Base-by-base conservation (phyloP, 106 monocot species). In the Apostasia ramifera region DNA sequence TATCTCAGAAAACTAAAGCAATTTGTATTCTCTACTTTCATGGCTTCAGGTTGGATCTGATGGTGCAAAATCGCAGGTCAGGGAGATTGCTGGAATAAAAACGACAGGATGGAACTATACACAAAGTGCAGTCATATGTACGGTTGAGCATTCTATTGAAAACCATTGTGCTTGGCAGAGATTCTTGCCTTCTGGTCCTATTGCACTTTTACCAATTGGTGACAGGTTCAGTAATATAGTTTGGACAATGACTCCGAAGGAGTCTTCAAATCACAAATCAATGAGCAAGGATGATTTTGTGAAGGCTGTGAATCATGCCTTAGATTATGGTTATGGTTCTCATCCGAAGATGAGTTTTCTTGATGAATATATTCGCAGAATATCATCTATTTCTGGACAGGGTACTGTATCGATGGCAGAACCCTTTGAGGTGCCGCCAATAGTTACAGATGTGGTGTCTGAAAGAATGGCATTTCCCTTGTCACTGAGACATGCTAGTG, bases 121-220 rank as follows among this genome's bases (percentile, higher is more conserved):
- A 39, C 97, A 98, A 71, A 90, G 78, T 81, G 97, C 92, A 47
- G 68, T 98, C 44, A 91, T 98, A 15, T 98, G 92, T 63, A 98
- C 97, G 58, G 93, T 98, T 57, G 86, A 92, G 57, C 97, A 93
- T 71, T 68, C 53, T 45, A 61, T 68, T 4, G 80, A 87, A 78
- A 98, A 85, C 66, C 70, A 85, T 46, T 93, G 89, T 77, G 97
- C 97, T 48, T 98, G 97, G 97, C 97, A 98, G 73, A 83, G 97
- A 63, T 98, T 98, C 79, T 81, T 98, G 12, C 97, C 92, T 40
- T 84, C 89, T 75, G 97, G 97, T 53, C 97, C 97, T 9, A 93
- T 98, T 64, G 97, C 97, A 73, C 87, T 98, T 55, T 64, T 98
- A 47, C 97, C 97, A 44, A 85, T 98, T 11, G 87, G 92, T 10